Evolutionary conservation across 495 filamentous ascomycete species (phyloP), one percentile per base, ranked within the genome.

Genomic region (Podospora sp.): DNA sequence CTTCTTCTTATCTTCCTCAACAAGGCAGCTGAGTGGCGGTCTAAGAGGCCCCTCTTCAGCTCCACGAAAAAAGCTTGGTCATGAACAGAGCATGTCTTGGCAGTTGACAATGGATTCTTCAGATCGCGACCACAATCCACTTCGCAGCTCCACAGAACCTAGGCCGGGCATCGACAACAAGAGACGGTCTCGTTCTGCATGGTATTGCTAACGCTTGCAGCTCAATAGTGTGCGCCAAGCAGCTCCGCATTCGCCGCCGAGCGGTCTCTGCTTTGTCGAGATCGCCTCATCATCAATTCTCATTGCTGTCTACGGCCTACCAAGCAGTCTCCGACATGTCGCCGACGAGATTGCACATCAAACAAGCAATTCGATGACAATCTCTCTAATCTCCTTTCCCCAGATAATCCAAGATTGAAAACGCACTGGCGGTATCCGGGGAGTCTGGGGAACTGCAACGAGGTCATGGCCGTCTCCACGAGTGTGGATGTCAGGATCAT

Each of bases 401-500:
- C 40, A 46, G 40, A 11, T 14, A 6, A 46, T 46, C 14, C 14
- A 2, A 46, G 40, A 46, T 46, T 46, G 40, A 46, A n/a, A 14
- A 46, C 40, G 16, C 9, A 46, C 40, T 14, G 40, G 16, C 2
- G 4, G 40, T 11, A 46, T 46, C 40, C 16, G 40, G 40, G 40
- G 40, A 46, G 11, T 46, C 40, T 46, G 40, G 40, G 40, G 40
- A 46, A 46, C 40, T 46, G 40, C 5, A 46, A 14, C 40, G 14
- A 18, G 16, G 40, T 46, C 5, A 12, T 46, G 40, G 14, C 40
- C 16, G 40, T 46, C 40, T 46, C 40, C 12, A 46, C 40, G 40
- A 46, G 9, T 46, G 40, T 46, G 40, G 40, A 46, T 12, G 40
- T 40, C 8, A 24, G 20, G n/a, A 61, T 62, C 60, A 62, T 21